phyloP scores from a whole-genome alignment of 2,329 filamentous ascomycete genomes.

The Dactylellina sp. region DNA sequence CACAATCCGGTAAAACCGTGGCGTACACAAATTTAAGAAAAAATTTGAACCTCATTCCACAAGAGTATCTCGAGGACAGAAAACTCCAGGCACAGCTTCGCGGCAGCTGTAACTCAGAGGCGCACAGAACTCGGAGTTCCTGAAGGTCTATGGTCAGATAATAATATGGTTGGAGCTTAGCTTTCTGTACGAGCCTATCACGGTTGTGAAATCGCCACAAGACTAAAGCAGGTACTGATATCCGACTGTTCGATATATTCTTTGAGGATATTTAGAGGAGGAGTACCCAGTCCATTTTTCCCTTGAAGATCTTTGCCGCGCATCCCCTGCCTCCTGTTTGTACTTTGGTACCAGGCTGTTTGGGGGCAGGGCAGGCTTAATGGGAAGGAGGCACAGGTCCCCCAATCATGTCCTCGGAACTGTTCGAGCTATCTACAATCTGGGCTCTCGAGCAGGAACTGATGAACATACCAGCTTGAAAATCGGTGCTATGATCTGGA shows the following conservation, averaged over 20 bases:
- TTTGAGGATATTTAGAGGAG: conserved; percentile 31
- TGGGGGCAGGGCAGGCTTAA: conserved; percentile 12
- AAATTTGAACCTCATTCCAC: conserved; percentile 33
- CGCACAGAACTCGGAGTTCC: conserved; percentile 17
- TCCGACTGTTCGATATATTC: conserved; percentile 27
- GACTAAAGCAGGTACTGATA: conserved; percentile 52
- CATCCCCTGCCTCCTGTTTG: conserved; percentile 31
- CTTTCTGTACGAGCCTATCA: background rate
- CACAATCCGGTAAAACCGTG: conserved; percentile 48
- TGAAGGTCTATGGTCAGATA: background rate
- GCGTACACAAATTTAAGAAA: too few relatives aligned
- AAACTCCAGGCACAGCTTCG: conserved; percentile 5
- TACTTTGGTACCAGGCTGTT: conserved; percentile 22
- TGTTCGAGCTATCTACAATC: conserved; percentile 9
- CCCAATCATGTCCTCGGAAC: conserved; percentile 23
- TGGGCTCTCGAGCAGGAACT: conserved; percentile 23
- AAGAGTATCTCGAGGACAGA: conserved; percentile 23
- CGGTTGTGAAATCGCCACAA: conserved; percentile 7
- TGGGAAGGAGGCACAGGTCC: conserved; percentile 45
- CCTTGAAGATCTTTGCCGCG: conserved; percentile 47
- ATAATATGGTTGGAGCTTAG: background rate
- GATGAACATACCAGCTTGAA: conserved; percentile 41
- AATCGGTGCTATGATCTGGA: conserved; percentile 20
- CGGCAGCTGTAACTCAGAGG: background rate
- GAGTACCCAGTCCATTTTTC: conserved; percentile 21